Evolutionary conservation across 2,329 filamentous ascomycete species (phyloP), one percentile per base, ranked within the genome.

Genomic region (Colletotrichum nymphaeae): DNA sequence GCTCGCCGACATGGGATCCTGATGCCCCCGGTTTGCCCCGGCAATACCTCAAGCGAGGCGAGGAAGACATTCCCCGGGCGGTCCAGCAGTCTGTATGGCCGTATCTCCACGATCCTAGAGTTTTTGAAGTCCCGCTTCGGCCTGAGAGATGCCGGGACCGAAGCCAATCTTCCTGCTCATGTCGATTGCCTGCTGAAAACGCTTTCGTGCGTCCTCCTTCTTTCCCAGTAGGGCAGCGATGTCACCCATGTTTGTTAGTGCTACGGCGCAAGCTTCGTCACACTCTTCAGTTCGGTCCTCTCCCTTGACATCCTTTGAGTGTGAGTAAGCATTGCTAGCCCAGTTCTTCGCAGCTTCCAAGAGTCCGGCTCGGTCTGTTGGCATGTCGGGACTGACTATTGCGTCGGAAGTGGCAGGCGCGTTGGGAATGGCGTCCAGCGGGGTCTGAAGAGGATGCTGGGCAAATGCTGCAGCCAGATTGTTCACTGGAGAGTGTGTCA

Each of bases 211-310:
- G 76, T 93, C 88, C 4, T 85, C 84, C 1, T 86, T 78, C 77
- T 93, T 88, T 1, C 93, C 92, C 73, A 92, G 84, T 89, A 97
- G 92, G 76, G 93, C 91, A 0, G 94, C 93, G 76, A 98, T 92
- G 78, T 97, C 94, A 28, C 92, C 96, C 66, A 98, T 89, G 80
- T 97, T 97, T 81, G 94, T 93, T n/a, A 94, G 91, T 8, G 95
- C 93, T 6, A 93, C 93, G 2, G 93, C 93, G 79, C 95, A 98
- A 1, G 93, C 94, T 69, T 93, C 83, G 80, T 97, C 95, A 79
- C 96, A 98, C 79, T 97, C 94, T 63, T 92, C 88, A 2, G 91
- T 94, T 53, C 94, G 87, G 4, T 90, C 85, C 0, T 93, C 90
- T 4, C 92, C 89, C 68, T 88, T 83, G 55, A 97, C 92, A 32